Base-by-base conservation (phyloP, 371 early-diverging fungal species). In the Mucor ambiguus region DNA sequence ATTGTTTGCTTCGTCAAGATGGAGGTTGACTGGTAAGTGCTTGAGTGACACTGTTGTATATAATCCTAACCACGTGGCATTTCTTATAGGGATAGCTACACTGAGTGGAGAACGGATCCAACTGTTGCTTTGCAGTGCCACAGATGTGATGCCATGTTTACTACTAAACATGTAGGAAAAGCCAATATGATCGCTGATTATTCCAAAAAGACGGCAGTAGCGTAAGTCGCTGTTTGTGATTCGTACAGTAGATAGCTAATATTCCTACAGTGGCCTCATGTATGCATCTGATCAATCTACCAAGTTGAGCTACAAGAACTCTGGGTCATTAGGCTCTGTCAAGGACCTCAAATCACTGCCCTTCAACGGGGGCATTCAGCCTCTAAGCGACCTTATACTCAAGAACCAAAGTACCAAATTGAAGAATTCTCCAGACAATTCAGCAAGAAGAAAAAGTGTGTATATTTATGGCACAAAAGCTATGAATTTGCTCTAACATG, bases 31-130 rank as follows among this genome's bases (percentile, higher is more conserved):
- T 60, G 60, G 60, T 60, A 44, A n/a, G 29, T 55, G 16, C 28
- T 0, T n/a, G 32, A 11, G 20, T 32, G 32, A n/a, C 26, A 24
- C 24, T 24, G 5, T 11, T 2, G 24, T 8, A 26, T 12, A 18
- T 55, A 9, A 14, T 16, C 9, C 24, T 20, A 32, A 29, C 18
- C 18, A 55, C 32, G 20, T 20, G 16, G 14, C 32, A 32, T n/a
- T n/a, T 18, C 2, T 49, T 26, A 10, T 20, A 65, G 66, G 66
- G 29, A 58, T 41, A 33, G 60, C 14, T 65, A 59, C 38, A 30
- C 60, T 28, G 60, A 65, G 52, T 65, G 66, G 66, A 28, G 66
- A 60, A 59, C 52, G 2, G 59, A 65, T 38, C 58, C 46, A 26
- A 38, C 48, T 1, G 24, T 37, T 2, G 65, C 65, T 14, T 49